Conservation (phyloP, 1,284 basidiomycete genomes). For the Fomitopsis pinicola region DNA sequence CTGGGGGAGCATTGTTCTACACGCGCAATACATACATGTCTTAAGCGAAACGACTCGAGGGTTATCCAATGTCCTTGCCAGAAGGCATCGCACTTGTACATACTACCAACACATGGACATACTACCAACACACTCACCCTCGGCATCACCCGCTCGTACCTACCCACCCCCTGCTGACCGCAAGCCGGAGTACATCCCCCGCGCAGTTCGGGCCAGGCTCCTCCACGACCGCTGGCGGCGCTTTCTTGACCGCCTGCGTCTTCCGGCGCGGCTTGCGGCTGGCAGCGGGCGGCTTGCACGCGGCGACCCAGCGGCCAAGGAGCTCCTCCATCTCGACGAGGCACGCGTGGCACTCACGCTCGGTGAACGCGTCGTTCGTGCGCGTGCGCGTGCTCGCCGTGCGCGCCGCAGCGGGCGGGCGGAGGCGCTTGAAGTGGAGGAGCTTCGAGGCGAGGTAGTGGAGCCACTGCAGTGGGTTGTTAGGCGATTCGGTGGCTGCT, state of each 20-base stretch:
- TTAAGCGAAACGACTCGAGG: too few relatives aligned
- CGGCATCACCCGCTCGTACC: not conserved
- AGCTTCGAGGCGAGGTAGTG: constrained; percentile 76
- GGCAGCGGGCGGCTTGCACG: constrained; percentile 18
- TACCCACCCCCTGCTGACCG: constrained; percentile 51
- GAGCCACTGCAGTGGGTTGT: constrained; percentile 58
- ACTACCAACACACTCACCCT: not conserved
- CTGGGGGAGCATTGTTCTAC: too few relatives aligned
- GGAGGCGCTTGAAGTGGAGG: constrained; percentile 63
- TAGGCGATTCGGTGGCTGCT: not conserved
- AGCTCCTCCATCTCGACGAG: constrained; percentile 53
- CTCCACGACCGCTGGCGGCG: not conserved
- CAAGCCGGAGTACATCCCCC: constrained; percentile 49
- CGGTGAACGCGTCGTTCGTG: constrained; percentile 35
- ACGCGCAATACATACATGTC: too few relatives aligned
- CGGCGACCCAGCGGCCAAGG: constrained; percentile 38
- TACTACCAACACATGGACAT: too few relatives aligned
- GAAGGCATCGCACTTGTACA: too few relatives aligned
- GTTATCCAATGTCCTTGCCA: too few relatives aligned
- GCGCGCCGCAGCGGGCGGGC: constrained; percentile 36
- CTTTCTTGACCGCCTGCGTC: constrained; percentile 25
- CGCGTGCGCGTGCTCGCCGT: constrained; percentile 20
- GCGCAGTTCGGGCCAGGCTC: constrained; percentile 39
- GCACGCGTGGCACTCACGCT: constrained; percentile 57
- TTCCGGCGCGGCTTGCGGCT: constrained; percentile 37